Evolutionary conservation across 768 basidiomycete species (phyloP).

Genomic region (Macrolepiota dolichaula): DNA sequence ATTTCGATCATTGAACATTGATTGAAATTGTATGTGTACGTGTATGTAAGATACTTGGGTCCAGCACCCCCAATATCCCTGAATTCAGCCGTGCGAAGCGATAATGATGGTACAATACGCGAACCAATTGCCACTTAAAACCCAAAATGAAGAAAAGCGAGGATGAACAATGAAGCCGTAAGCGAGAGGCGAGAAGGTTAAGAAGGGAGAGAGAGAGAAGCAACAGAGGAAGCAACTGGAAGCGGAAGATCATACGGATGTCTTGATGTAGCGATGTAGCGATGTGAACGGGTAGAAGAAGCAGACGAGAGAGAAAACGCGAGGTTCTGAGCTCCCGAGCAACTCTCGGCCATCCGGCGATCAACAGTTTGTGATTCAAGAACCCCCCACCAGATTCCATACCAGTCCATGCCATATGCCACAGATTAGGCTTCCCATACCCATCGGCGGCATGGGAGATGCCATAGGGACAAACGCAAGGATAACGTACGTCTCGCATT

Average conservation of each 20-base stretch:
- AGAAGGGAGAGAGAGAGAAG: background rate
- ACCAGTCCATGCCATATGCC: background rate
- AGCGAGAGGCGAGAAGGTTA: background rate
- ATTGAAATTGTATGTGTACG: background rate
- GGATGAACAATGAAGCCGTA: background rate
- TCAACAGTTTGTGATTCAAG: background rate
- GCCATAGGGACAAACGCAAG: background rate
- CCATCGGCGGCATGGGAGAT: background rate
- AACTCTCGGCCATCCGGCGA: background rate
- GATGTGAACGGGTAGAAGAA: background rate
- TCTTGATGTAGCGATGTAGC: background rate
- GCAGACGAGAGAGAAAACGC: background rate
- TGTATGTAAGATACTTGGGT: slow-evolving; percentile 13
- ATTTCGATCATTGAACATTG: background rate
- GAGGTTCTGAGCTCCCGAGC: background rate
- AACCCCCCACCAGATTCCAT: background rate
- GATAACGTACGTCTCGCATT: background rate
- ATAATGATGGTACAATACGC: background rate
- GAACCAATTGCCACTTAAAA: slow-evolving; percentile 7
- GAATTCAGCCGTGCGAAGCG: background rate
- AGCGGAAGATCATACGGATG: background rate
- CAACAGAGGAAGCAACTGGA: background rate
- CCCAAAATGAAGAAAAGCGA: background rate
- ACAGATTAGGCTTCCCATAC: background rate
- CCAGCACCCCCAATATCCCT: slow-evolving; percentile 20